A percentile compares a stretch with the other conserved stretches of the same genome.
phyloP scores from a whole-genome alignment of 2,329 filamentous ascomycete species.

The Trichoderma atrobrunneum region DNA sequence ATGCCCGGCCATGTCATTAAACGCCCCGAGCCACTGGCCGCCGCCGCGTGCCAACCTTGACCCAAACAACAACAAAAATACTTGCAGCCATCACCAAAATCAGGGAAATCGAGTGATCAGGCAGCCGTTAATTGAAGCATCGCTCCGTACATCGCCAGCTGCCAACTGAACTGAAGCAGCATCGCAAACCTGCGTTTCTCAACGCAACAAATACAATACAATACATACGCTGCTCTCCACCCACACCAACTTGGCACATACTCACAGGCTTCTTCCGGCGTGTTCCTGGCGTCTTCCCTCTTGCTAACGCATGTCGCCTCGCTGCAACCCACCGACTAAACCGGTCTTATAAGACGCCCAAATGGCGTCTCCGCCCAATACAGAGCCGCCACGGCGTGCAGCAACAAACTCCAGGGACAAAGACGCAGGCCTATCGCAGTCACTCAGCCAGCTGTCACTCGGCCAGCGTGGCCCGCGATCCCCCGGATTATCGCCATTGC shows the following conservation, averaged over 20 bases:
- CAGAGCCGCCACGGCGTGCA: slow-evolving; percentile 35
- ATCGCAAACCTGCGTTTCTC: not conserved
- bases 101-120: not conserved
- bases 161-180: not conserved
- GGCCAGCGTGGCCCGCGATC: slow-evolving; percentile 30
- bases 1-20: slow-evolving; percentile 12
- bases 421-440: slow-evolving; percentile 38
- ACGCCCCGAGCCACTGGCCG: slow-evolving; percentile 1
- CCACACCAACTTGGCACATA: not conserved
- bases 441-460: slow-evolving; percentile 46
- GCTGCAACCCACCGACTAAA: slow-evolving; percentile 5
- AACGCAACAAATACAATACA: not conserved
- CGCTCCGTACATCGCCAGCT: not conserved
- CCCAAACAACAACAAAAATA: not conserved
- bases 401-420: slow-evolving; percentile 30
- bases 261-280: not conserved
- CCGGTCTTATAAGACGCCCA: slow-evolving; percentile 16
- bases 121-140: not conserved
- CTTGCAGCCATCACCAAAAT: not conserved
- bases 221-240: not conserved
- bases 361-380: slow-evolving; percentile 31
- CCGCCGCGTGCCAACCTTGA: not conserved
- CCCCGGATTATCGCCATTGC: slow-evolving; percentile 28
- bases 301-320: slow-evolving; percentile 4
- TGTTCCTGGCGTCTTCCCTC: not conserved